Evolutionary conservation across 768 basidiomycete species (phyloP).

Genomic region (Lactarius tabidus): DNA sequence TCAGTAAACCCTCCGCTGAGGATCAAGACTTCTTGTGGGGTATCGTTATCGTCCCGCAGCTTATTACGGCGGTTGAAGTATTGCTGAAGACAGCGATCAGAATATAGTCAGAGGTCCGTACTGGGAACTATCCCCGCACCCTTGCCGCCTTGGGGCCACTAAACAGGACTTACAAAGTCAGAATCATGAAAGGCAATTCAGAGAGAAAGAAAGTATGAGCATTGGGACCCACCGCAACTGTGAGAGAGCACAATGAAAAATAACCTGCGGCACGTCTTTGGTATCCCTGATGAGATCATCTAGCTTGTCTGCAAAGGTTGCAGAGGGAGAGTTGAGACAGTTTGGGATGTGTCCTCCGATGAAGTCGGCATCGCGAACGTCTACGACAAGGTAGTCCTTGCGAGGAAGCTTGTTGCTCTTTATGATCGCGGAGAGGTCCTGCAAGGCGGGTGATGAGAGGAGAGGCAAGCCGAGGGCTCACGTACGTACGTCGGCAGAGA

Average conservation of each 20-base stretch:
- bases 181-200: not conserved
- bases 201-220: not conserved
- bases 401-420: conserved; percentile 56
- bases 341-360: conserved; percentile 74
- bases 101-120: conserved; percentile 6
- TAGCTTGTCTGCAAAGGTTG: conserved; percentile 52
- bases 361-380: conserved; percentile 83
- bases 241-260: conserved; percentile 79
- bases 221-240: conserved; percentile 59
- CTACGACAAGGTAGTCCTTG: conserved; percentile 72
- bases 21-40: conserved; percentile 56
- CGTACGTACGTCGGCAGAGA: conserved; percentile 38
- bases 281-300: conserved; percentile 55
- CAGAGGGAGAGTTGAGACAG: conserved; percentile 58
- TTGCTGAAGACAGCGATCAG: conserved; percentile 11
- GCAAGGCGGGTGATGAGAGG: conserved; percentile 12
- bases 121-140: conserved; percentile 39
- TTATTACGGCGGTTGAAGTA: conserved; percentile 68
- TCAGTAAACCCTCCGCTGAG: conserved; percentile 67
- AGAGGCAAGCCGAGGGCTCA: not conserved
- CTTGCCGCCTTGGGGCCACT: conserved; percentile 78
- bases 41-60: conserved; percentile 42
- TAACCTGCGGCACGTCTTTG: conserved; percentile 55
- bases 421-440: conserved; percentile 70
- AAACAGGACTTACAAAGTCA: conserved; percentile 6